phyloP scores from a whole-genome alignment of 257 asterid genomes.

The Lithospermum erythrorhizon region DNA sequence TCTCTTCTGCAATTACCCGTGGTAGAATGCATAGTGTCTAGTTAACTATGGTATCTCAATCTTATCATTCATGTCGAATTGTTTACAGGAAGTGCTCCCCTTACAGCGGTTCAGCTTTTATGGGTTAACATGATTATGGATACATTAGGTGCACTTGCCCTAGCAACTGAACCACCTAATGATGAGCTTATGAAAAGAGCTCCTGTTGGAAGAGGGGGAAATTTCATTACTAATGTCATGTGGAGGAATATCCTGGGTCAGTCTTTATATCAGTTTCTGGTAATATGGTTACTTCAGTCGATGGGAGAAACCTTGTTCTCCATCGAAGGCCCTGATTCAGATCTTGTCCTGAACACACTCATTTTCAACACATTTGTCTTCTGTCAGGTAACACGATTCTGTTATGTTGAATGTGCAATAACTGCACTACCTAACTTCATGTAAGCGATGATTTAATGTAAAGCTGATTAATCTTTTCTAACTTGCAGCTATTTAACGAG shows the following conservation, averaged over 20 bases:
- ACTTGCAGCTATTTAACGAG: constrained; percentile 34
- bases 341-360: constrained; percentile 73
- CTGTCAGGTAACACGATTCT: constrained; percentile 54
- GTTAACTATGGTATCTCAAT: not conserved
- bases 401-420: not conserved
- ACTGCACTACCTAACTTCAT: not conserved
- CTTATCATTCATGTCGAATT: not conserved
- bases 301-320: constrained; percentile 50
- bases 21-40: not conserved
- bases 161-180: constrained; percentile 91
- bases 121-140: constrained; percentile 99
- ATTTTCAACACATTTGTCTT: constrained; percentile 90
- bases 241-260: constrained; percentile 97
- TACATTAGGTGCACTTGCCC: constrained; percentile 91
- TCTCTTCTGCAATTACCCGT: not conserved
- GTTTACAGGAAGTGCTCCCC: constrained; percentile 64
- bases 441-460: not conserved
- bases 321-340: constrained; percentile 44
- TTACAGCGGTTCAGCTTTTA: constrained; percentile 92
- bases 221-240: constrained; percentile 69
- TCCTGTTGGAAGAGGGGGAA: constrained; percentile 83
- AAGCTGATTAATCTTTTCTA: not conserved
- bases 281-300: constrained; percentile 74
- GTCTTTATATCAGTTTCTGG: constrained; percentile 62
- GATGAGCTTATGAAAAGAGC: constrained; percentile 78